These are phyloP conservation scores for Halophytophthora batemanensis DNA, from an alignment of 352 stramenopile species.

Conservation along the genomic window DNA sequence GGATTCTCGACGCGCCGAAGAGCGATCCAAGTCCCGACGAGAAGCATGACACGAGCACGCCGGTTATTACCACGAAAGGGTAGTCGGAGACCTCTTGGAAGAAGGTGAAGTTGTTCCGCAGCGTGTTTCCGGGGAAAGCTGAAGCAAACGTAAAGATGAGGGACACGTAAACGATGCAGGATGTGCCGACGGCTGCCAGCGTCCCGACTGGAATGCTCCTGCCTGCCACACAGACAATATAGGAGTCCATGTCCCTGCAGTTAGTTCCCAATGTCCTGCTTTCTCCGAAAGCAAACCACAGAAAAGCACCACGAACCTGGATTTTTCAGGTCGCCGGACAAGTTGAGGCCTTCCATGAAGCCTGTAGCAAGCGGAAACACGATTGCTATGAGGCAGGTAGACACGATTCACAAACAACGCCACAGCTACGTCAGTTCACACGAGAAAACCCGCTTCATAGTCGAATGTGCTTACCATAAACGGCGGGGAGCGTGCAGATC, in stretches of 20 bases:
- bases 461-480: constrained; percentile 33
- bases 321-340: constrained; percentile 76
- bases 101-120: constrained; percentile 73
- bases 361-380: constrained; percentile 82
- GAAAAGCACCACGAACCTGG: constrained; percentile 28
- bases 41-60: constrained; percentile 69
- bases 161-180: constrained; percentile 61
- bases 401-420: constrained; percentile 1
- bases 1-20: constrained; percentile 68
- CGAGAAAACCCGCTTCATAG: not conserved
- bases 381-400: constrained; percentile 28
- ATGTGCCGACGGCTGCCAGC: constrained; percentile 53
- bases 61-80: constrained; percentile 54
- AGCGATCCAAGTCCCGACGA: constrained; percentile 61
- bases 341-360: constrained; percentile 82
- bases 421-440: not conserved
- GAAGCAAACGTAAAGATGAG: constrained; percentile 70
- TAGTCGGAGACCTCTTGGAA: constrained; percentile 66
- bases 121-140: constrained; percentile 48
- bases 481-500: constrained; percentile 39
- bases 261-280: no score
- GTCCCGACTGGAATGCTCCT: constrained; percentile 69
- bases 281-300: not conserved
- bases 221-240: constrained; percentile 11
- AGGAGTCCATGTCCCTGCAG: no score